These are phyloP conservation scores for Sanghuangporus baumii DNA, from an alignment of 1,284 basidiomycete genomes.

Conservation along the genomic window DNA sequence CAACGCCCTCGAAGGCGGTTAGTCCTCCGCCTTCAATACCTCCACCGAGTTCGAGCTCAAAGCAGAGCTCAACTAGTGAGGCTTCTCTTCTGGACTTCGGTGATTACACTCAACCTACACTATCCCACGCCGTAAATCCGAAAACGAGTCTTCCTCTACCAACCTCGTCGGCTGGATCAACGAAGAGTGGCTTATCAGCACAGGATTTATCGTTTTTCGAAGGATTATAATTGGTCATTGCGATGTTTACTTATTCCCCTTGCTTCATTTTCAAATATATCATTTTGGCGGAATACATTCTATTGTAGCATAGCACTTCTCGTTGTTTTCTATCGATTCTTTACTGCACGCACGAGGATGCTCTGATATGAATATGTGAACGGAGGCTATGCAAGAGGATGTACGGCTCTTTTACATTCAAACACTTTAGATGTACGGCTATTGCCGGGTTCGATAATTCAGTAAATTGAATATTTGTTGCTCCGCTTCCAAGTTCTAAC, in stretches of 20 bases:
- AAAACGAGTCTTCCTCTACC: slow-evolving; percentile 7
- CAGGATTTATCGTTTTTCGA: slow-evolving; percentile 76
- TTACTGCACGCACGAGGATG: not conserved
- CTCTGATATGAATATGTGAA: not conserved
- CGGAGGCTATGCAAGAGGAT: no score
- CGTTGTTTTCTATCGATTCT: not conserved
- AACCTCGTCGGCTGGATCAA: slow-evolving; percentile 18
- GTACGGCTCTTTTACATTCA: no score
- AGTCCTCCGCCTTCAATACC: not conserved
- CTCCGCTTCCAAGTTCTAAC: not conserved
- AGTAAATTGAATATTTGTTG: slow-evolving; percentile 2
- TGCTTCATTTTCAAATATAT: not conserved
- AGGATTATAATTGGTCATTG: slow-evolving; percentile 36
- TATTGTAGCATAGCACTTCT: not conserved
- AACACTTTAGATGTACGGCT: not conserved
- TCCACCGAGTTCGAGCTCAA: not conserved
- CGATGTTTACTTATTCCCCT: not conserved
- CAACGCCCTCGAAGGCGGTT: not conserved
- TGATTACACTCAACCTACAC: not conserved
- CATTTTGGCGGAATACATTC: not conserved
- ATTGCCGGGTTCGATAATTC: not conserved
- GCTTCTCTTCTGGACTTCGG: slow-evolving; percentile 3
- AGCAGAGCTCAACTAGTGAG: not conserved
- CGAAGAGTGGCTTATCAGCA: slow-evolving; percentile 51
- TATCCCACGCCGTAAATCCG: not conserved